Base-by-base conservation (phyloP, 2,329 filamentous ascomycete genomes). In the Aspergillus brunneoviolaceus region DNA sequence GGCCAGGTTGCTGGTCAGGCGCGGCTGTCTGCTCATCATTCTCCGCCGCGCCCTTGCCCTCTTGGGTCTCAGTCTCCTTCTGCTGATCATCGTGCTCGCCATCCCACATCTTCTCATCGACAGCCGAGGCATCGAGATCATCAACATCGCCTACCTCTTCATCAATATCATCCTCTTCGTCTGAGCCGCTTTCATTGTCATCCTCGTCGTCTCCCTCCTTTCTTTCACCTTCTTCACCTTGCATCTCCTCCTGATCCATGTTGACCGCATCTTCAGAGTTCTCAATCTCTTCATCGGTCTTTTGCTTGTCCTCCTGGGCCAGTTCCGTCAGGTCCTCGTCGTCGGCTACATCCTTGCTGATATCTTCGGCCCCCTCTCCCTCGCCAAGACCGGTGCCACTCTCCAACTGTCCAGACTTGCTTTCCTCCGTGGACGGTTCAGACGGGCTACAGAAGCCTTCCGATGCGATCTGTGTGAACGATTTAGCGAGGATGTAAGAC, bases 61-160 rank as follows among this genome's bases (percentile, higher is more conserved):
- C 67, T 77, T 97, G 90, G 67, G 95, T 95, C 51, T 94, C 89
- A 1, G 90, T 87, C 51, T 93, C 87, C 60, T 80, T 81, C 59
- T 81, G 77, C 49, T 93, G 84, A 51, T 89, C 83, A 49, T 91
- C 88, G 42, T 79, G 79, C 50, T 88, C 87, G 45, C 92, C 93
- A 76, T 99, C 93, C 95, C 95, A 99, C 85, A 98, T 92, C 81
- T 98, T 99, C 79, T 99, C 96, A 72, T 99, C 96, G 1, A 98
- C 90, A 21, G 94, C 91, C 16, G 87, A 90, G 12, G 92, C 89
- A 67, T 96, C 94, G 48, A 96, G 81, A 69, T 96, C 92, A 77
- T 97, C 91, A 11, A 98, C 92, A 69, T 92, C 90, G 1, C 93
- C 95, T 5, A 90, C 85, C 76, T 98, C 92, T 69, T 96, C 93